Conservation (phyloP, 2,329 filamentous ascomycete genomes). For the Exserohilum turcica region DNA sequence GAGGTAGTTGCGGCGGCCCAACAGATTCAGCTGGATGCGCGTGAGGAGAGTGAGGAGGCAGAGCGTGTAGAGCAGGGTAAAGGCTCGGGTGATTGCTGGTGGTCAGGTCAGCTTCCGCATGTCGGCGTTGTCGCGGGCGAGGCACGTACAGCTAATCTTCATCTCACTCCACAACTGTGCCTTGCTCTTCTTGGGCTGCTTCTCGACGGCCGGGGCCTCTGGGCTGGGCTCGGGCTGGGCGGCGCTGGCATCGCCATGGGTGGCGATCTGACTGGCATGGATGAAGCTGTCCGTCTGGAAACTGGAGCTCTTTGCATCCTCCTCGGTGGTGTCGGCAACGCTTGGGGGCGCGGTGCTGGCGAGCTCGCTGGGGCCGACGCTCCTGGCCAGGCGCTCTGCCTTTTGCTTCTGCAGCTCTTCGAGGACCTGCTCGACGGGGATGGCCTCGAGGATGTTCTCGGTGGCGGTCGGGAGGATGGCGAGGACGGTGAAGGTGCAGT, state of each 20-base stretch:
- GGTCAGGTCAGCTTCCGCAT: constrained; percentile 25
- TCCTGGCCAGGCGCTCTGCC: constrained; percentile 69
- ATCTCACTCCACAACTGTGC: constrained; percentile 96
- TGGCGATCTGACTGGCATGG: constrained; percentile 74
- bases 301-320: constrained; percentile 79
- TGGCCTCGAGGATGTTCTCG: constrained; percentile 81
- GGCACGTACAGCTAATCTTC: constrained; percentile 82
- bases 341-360: constrained; percentile 68
- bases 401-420: constrained; percentile 95
- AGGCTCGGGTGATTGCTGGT: constrained; percentile 87
- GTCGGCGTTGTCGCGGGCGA: neutral
- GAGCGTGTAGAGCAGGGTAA: constrained; percentile 90
- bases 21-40: constrained; percentile 92
- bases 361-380: constrained; percentile 61
- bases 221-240: constrained; percentile 42
- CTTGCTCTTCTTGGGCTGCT: constrained; percentile 76
- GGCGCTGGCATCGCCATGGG: constrained; percentile 55
- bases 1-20: constrained; percentile 92
- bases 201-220: constrained; percentile 52
- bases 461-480: constrained; percentile 91
- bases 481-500: constrained; percentile 98
- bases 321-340: constrained; percentile 65
- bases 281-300: constrained; percentile 81
- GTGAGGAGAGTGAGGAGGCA: constrained; percentile 89
- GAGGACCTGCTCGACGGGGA: constrained; percentile 91